These are phyloP conservation scores for Didymella pomorum DNA, from an alignment of 2,329 filamentous ascomycete genomes.

Conservation along the genomic window DNA sequence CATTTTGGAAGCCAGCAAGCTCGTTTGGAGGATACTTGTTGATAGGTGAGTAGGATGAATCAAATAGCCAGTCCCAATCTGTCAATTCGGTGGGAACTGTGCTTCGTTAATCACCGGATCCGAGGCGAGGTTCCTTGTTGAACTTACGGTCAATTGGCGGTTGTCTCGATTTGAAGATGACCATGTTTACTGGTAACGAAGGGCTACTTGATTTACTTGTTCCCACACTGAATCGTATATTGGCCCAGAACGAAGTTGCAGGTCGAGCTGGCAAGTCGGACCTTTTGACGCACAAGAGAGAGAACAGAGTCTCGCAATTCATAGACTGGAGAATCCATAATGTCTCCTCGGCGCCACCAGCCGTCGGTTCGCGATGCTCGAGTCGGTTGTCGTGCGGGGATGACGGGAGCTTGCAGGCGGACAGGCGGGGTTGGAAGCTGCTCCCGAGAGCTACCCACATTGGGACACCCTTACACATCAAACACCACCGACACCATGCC, in stretches of 20 bases:
- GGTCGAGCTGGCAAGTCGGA: background rate
- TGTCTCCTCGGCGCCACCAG: constrained; percentile 29
- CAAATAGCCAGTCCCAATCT: constrained; percentile 70
- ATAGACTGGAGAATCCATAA: constrained; percentile 3
- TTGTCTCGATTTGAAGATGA: constrained; percentile 54
- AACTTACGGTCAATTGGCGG: constrained; percentile 53
- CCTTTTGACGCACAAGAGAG: background rate
- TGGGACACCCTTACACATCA: constrained; percentile 5
- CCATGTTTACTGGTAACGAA: constrained; percentile 35
- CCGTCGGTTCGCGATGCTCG: constrained; percentile 37
- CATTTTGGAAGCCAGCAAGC: constrained; percentile 66
- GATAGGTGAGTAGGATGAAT: constrained; percentile 62
- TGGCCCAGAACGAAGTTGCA: background rate
- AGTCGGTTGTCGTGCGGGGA: constrained; percentile 44
- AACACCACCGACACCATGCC: constrained; percentile 20
- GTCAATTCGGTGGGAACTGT: constrained; percentile 63
- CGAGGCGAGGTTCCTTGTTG: background rate
- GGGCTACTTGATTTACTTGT: background rate
- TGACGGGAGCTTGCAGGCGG: constrained; percentile 20
- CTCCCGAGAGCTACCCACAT: constrained; percentile 19
- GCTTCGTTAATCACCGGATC: background rate
- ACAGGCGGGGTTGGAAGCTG: constrained; percentile 31
- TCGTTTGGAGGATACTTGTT: constrained; percentile 49
- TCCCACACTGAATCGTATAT: background rate
- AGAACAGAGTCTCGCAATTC: background rate